These are phyloP conservation scores for Penicillium sp. DNA, from an alignment of 2,329 filamentous ascomycete species.

Conservation along the genomic window DNA sequence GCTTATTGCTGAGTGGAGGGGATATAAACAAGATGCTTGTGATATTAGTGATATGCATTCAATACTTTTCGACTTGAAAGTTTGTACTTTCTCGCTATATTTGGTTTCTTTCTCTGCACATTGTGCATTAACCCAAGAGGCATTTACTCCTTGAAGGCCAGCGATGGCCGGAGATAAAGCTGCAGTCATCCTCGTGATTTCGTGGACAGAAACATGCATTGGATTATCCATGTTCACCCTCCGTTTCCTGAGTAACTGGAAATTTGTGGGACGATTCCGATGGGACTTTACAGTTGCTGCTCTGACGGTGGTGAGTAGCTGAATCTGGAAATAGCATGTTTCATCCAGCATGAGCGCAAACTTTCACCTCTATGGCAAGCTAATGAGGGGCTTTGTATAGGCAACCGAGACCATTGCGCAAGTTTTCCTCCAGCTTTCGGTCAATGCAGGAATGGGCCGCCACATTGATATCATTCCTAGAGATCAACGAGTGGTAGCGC, in stretches of 20 bases:
- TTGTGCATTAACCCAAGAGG: background rate
- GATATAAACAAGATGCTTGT: background rate
- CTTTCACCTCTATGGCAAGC: background rate
- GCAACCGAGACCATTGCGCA: conserved; percentile 7
- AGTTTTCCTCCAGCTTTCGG: conserved; percentile 19
- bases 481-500: conserved; percentile 7
- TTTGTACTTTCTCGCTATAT: background rate
- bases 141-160: background rate
- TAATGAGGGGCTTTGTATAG: background rate
- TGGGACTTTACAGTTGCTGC: conserved; percentile 20
- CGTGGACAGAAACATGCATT: conserved; percentile 20
- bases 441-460: conserved; percentile 20
- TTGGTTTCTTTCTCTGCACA: background rate
- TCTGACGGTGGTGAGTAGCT: conserved; percentile 16
- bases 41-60: background rate
- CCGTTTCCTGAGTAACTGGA: conserved; percentile 21
- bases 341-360: background rate
- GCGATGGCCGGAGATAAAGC: conserved; percentile 2
- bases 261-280: conserved; percentile 15
- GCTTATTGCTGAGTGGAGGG: background rate
- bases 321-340: background rate
- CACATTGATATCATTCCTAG: conserved; percentile 11
- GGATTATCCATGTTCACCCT: conserved; percentile 18
- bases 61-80: background rate
- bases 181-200: conserved; percentile 10